Conservation (phyloP, 2,329 filamentous ascomycete genomes). For the Phaeosphaeriaceae sp. region DNA sequence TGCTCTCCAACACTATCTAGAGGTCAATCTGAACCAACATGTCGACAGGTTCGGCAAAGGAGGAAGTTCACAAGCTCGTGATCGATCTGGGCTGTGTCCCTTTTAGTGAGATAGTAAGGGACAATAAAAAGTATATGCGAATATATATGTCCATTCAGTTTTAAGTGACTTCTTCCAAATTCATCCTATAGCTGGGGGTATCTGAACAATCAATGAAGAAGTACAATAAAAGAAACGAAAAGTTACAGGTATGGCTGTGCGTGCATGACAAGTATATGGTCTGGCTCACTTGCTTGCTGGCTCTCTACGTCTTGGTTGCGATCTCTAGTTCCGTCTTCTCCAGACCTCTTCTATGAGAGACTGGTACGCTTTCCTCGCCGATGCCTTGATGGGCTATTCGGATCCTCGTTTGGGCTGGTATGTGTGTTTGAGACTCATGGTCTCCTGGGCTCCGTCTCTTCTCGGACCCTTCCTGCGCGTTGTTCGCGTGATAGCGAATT, state of each 20-base stretch:
- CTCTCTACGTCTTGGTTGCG: not conserved
- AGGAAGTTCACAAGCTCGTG: too few relatives aligned
- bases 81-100: too few relatives aligned
- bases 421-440: not conserved
- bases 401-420: not conserved
- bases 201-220: conserved; percentile 17
- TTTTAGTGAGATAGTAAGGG: too few relatives aligned
- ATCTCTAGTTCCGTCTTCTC: not conserved
- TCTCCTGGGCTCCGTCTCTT: not conserved
- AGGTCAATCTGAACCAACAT: too few relatives aligned
- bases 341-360: not conserved
- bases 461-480: not conserved
- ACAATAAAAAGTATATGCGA: too few relatives aligned
- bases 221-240: conserved; percentile 7
- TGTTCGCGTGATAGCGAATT: not conserved
- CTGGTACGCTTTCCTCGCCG: not conserved
- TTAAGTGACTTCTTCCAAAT: not conserved
- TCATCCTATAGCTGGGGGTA: conserved; percentile 17
- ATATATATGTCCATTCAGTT: too few relatives aligned
- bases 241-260: conserved; percentile 12
- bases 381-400: not conserved
- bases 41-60: too few relatives aligned
- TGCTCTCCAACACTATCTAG: too few relatives aligned
- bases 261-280: not conserved
- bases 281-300: not conserved